phyloP scores from a whole-genome alignment of 2,329 filamentous ascomycete genomes.

The Thielaviopsis punctulata region DNA sequence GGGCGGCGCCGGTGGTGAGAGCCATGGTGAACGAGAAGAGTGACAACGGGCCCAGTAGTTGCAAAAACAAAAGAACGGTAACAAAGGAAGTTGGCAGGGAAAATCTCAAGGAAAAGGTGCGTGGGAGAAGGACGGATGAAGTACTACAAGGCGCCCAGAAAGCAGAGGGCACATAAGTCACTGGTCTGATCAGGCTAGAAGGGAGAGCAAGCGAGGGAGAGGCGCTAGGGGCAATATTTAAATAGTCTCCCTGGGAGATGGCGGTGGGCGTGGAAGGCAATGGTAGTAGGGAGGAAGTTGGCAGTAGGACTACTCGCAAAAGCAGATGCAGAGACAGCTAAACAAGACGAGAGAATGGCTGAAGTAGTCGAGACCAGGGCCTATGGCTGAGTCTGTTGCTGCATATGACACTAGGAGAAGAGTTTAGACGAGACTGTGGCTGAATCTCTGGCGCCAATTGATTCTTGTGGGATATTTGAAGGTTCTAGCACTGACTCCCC shows the following conservation, averaged over 20 bases:
- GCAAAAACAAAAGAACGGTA: not conserved
- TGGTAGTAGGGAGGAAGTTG: not conserved
- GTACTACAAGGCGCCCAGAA: not conserved
- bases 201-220: not conserved
- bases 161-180: not conserved
- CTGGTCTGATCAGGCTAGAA: not conserved
- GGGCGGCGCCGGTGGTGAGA: not conserved
- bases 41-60: not conserved
- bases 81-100: not conserved
- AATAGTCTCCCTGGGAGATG: not conserved
- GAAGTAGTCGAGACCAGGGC: not conserved
- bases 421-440: not conserved
- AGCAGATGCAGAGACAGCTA: too few relatives aligned
- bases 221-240: not conserved
- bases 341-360: not conserved
- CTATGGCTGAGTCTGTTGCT: not conserved
- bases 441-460: not conserved
- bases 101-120: not conserved
- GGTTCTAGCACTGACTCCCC: too few relatives aligned
- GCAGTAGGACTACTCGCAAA: too few relatives aligned
- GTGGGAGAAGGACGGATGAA: not conserved
- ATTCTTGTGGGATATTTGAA: too few relatives aligned
- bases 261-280: not conserved
- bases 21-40: not conserved
- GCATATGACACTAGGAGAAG: not conserved